A percentile compares a stretch with the other conserved stretches of the same genome.
Evolutionary conservation across 192 early-diverging fungal species (phyloP).

Genomic region (Mortierella antarctica): DNA sequence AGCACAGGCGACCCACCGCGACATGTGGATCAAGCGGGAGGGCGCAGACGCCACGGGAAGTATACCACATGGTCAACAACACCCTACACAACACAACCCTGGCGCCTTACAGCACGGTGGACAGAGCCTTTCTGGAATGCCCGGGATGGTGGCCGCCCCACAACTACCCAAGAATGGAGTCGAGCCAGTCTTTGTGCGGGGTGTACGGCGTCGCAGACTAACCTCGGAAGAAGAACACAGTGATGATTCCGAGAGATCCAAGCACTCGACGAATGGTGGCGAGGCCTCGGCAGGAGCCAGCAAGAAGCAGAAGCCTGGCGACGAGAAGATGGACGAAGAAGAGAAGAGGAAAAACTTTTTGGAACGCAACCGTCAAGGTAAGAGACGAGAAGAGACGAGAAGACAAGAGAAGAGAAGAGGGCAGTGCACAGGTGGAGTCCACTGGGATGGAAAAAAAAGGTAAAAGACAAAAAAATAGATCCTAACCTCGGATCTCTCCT

Average conservation of each 20-base stretch:
- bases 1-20: constrained; percentile 31
- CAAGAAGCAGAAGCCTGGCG: constrained; percentile 26
- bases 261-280: constrained; percentile 24
- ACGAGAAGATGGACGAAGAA: constrained; percentile 57
- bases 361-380: constrained; percentile 89
- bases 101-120: constrained; percentile 11
- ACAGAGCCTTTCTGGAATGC: constrained; percentile 33
- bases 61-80: constrained; percentile 10
- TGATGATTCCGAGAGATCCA: constrained; percentile 43
- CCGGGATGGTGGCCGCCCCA: constrained; percentile 29
- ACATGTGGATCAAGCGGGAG: constrained; percentile 43
- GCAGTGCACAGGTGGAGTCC: not conserved
- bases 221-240: constrained; percentile 19
- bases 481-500: not conserved
- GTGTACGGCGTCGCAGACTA: constrained; percentile 19
- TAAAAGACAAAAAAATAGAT: too few species aligned
- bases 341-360: constrained; percentile 84
- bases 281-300: constrained; percentile 3
- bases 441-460: not conserved
- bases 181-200: constrained; percentile 29
- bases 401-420: not conserved
- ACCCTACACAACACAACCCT: not conserved
- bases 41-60: constrained; percentile 23
- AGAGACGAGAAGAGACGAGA: not conserved
- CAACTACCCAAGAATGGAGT: constrained; percentile 23